These are phyloP conservation scores for Sarcocystis neurona DNA, from an alignment of 169 alveolate genomes.

Conservation along the genomic window DNA sequence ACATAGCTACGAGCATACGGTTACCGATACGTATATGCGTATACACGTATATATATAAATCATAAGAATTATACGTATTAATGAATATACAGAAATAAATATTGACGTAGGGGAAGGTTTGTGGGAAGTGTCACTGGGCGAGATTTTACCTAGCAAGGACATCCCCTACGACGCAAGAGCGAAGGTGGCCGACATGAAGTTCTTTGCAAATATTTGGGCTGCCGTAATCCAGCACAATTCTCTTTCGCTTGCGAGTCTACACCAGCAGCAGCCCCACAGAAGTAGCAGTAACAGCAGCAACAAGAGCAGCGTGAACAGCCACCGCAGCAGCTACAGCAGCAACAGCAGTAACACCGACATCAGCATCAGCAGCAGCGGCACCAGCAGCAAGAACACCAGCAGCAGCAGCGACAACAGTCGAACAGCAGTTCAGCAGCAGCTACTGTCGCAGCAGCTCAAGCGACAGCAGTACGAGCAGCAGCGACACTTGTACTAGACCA, in stretches of 20 bases:
- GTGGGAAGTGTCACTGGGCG: neutral
- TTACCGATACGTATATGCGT: neutral
- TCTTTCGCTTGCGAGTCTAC: neutral
- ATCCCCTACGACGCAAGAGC: constrained; percentile 54
- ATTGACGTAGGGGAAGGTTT: neutral
- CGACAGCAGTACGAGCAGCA: too few relatives aligned
- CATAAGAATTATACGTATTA: neutral
- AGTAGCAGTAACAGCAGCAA: too few relatives aligned
- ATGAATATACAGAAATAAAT: neutral
- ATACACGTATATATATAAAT: neutral
- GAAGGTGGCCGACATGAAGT: constrained; percentile 57
- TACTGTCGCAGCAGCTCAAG: too few relatives aligned
- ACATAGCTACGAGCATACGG: neutral
- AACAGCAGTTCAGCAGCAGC: too few relatives aligned
- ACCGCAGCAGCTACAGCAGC: too few relatives aligned
- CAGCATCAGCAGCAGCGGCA: too few relatives aligned
- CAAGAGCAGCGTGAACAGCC: too few relatives aligned
- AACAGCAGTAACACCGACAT: too few relatives aligned
- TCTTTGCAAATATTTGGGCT: constrained; percentile 46
- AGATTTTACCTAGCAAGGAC: constrained; percentile 14
- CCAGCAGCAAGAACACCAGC: too few relatives aligned
- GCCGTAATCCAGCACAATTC: constrained; percentile 24
- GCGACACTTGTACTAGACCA: too few relatives aligned
- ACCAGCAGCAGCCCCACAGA: neutral
- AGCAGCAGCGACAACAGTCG: too few relatives aligned